phyloP scores from a whole-genome alignment of 2,329 filamentous ascomycete genomes.

The Zymoseptoria ardabiliae region DNA sequence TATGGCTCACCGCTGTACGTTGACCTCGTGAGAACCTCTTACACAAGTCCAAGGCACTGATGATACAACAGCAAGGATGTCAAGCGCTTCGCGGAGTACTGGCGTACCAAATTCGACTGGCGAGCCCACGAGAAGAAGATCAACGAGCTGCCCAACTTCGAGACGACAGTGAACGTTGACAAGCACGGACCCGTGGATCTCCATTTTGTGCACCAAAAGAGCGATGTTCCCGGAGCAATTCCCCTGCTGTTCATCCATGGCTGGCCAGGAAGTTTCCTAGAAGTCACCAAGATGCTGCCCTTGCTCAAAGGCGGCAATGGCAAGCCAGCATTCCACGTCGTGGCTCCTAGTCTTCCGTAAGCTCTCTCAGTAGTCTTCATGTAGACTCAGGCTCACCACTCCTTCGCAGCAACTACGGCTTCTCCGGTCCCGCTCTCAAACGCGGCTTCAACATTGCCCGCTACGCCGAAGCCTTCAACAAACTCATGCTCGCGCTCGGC shows the following conservation, averaged over 20 bases:
- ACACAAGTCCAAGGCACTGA: background rate
- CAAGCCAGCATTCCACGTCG: conserved; percentile 54
- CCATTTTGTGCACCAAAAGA: conserved; percentile 58
- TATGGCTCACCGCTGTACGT: conserved; percentile 51
- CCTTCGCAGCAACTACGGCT: conserved; percentile 51
- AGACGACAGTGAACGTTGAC: conserved; percentile 45
- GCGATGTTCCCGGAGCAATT: conserved; percentile 46
- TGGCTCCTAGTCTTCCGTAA: conserved; percentile 46
- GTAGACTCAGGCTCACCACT: background rate
- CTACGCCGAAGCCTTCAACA: conserved; percentile 51
- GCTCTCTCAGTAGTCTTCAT: background rate
- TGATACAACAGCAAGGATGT: conserved; percentile 39
- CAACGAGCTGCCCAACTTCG: conserved; percentile 56
- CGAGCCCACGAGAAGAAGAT: conserved; percentile 50
- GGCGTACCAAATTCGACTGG: conserved; percentile 56
- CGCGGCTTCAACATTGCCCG: conserved; percentile 43
- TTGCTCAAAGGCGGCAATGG: conserved; percentile 34
- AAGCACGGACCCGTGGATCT: conserved; percentile 54
- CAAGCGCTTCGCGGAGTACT: conserved; percentile 51
- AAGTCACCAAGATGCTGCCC: conserved; percentile 55
- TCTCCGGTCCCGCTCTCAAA: conserved; percentile 54
- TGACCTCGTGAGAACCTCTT: background rate
- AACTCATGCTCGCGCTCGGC: conserved; percentile 53
- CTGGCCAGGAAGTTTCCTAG: conserved; percentile 62
- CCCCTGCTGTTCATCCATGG: conserved; percentile 63